Base-by-base conservation (phyloP, 768 basidiomycete species). In the Rhizopogon salebrosus region DNA sequence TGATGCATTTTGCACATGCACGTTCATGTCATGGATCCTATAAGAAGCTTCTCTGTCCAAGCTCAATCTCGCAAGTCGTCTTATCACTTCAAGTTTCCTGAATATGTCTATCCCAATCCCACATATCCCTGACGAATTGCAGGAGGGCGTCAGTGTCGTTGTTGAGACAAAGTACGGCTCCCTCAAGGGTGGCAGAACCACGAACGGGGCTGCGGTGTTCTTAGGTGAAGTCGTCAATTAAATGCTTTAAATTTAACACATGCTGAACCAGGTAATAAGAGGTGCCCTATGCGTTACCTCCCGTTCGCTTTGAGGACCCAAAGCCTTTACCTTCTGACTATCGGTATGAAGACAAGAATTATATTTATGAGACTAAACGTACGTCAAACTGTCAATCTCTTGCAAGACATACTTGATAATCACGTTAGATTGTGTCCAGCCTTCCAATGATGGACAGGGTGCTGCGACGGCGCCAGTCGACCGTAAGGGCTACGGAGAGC, bases 201-300 rank as follows among this genome's bases (percentile, higher is more conserved):
- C 60, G 26, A 87, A 85, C 57, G 83, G 84, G 1, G 72, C 83
- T 38, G 80, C 75, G 5, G 78, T 80, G 18, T 89, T 87, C 63
- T 70, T 89, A 36, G 86, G 87, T 85, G 59, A 23, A 71, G 20
- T 23, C 34, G 8, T 34, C 31, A 3, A 34, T 4, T n/a, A 31
- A 1, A 29, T 22, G 16, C 45, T 34, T 34, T 0, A 0, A 20
- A 11, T 14, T 23, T 9, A 16, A 11, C 31, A 4, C 62, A 20
- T n/a, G 24, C 37, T 45, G 18, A 45, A 41, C 29, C 7, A 23
- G 42, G 13, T 41, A 31, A 37, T 13, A 52, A 90, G 87, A 91
- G 70, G 71, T 91, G 49, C 86, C 87, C 4, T 91, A 85, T 62
- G 87, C 83, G 2, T 64, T 85, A 14, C 80, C 85, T 26, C 85